These are phyloP conservation scores for Potentilla sterilis DNA, from an alignment of 306 rosid genomes.

Conservation along the genomic window DNA sequence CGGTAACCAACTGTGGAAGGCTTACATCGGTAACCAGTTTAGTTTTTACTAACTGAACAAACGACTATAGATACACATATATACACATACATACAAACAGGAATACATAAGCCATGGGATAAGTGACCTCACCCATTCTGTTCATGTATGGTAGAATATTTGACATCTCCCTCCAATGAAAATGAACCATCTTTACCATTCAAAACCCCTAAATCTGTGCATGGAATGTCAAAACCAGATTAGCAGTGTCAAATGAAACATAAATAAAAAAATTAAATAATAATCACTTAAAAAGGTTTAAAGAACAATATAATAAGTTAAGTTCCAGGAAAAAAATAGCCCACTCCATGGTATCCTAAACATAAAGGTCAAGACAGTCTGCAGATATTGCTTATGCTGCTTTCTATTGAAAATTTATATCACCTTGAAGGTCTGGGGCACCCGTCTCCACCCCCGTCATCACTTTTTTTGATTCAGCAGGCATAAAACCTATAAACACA, in stretches of 20 bases:
- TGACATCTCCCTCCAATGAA: slow-evolving; percentile 32
- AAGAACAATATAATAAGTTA: background rate
- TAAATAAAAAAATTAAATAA: background rate
- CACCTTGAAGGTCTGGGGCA: slow-evolving; percentile 51
- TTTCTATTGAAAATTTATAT: slow-evolving; percentile 15
- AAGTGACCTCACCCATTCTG: slow-evolving; percentile 44
- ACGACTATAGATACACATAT: background rate
- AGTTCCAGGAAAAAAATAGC: background rate
- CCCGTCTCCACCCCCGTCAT: slow-evolving; percentile 31
- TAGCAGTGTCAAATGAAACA: slow-evolving; percentile 24
- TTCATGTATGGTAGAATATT: slow-evolving; percentile 35
- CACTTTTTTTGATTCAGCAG: slow-evolving; percentile 37
- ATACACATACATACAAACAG: background rate
- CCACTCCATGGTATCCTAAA: background rate
- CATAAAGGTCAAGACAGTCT: background rate
- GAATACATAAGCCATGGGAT: background rate
- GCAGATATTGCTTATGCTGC: background rate
- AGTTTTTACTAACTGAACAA: background rate
- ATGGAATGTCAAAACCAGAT: slow-evolving; percentile 27
- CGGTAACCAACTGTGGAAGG: background rate
- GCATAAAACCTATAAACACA: slow-evolving; percentile 51
- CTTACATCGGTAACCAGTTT: background rate
- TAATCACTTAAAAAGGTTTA: background rate
- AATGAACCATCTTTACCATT: slow-evolving; percentile 35
- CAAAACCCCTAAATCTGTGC: slow-evolving; percentile 36